Conservation (phyloP, 768 basidiomycete species). For the Coprinopsis marcescibilis region DNA sequence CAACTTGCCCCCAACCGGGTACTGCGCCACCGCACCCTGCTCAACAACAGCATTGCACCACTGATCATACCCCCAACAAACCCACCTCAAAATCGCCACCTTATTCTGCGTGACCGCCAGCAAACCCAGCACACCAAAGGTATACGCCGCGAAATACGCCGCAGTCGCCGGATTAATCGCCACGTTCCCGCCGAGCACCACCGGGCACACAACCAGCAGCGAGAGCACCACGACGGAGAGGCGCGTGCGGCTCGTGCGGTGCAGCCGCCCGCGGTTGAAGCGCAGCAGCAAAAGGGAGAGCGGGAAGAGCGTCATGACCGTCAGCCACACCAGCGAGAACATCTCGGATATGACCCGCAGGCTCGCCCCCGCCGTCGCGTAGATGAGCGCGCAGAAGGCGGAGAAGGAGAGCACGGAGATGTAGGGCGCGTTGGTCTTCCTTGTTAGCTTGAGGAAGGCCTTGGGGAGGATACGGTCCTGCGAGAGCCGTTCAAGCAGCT, state of each 20-base stretch:
- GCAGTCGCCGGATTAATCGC: constrained; percentile 49
- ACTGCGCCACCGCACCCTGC: constrained; percentile 38
- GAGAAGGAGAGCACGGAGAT: constrained; percentile 47
- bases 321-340: constrained; percentile 67
- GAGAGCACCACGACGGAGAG: constrained; percentile 37
- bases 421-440: constrained; percentile 46
- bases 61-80: constrained; percentile 64
- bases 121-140: constrained; percentile 39
- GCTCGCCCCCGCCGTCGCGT: constrained; percentile 50
- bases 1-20: constrained; percentile 19
- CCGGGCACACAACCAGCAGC: constrained; percentile 31
- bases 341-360: constrained; percentile 54
- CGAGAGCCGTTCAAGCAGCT: constrained; percentile 52
- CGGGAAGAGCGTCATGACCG: constrained; percentile 61
- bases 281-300: constrained; percentile 53
- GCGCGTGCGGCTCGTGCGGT: constrained; percentile 34
- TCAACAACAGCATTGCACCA: constrained; percentile 31
- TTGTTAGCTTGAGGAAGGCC: constrained; percentile 42
- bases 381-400: constrained; percentile 45
- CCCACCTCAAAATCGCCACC: constrained; percentile 42
- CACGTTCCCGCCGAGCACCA: constrained; percentile 53
- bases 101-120: constrained; percentile 52
- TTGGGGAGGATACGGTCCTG: constrained; percentile 57
- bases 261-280: constrained; percentile 59
- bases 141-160: constrained; percentile 63